A percentile compares a stretch with the other conserved stretches of the same genome.
These are phyloP conservation scores for Boletus pseudopeckii DNA, from an alignment of 768 basidiomycete genomes.

Conservation along the genomic window DNA sequence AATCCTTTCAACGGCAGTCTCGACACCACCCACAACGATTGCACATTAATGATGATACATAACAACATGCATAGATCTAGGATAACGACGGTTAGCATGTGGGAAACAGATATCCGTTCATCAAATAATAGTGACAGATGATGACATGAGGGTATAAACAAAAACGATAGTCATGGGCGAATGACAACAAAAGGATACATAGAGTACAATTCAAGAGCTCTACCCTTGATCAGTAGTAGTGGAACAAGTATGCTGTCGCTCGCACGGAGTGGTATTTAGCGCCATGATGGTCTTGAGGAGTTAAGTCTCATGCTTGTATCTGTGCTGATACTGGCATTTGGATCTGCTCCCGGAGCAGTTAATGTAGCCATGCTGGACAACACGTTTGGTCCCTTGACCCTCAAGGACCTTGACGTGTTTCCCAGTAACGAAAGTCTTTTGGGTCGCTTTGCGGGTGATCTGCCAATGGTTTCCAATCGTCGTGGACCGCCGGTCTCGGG, in stretches of 20 bases:
- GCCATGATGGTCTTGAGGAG: slow-evolving; percentile 54
- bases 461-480: slow-evolving; percentile 39
- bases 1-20: not conserved
- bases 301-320: slow-evolving; percentile 47
- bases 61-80: slow-evolving; percentile 27
- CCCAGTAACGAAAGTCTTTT: slow-evolving; percentile 57
- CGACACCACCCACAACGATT: not conserved
- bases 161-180: slow-evolving; percentile 9
- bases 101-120: slow-evolving; percentile 3
- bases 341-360: slow-evolving; percentile 36
- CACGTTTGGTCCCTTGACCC: slow-evolving; percentile 31
- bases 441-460: slow-evolving; percentile 57
- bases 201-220: slow-evolving; percentile 18
- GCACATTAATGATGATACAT: slow-evolving; percentile 20
- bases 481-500: slow-evolving; percentile 34
- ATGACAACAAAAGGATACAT: slow-evolving; percentile 9
- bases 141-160: slow-evolving; percentile 18
- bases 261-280: slow-evolving; percentile 33
- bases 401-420: slow-evolving; percentile 34
- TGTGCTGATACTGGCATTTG: slow-evolving; percentile 39
- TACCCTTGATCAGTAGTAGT: slow-evolving; percentile 9
- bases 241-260: slow-evolving; percentile 1
- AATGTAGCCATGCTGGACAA: slow-evolving; percentile 30
- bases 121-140: slow-evolving; percentile 1
- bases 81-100: slow-evolving; percentile 26